These are phyloP conservation scores for Verbascum thapsus DNA, from an alignment of 257 asterid genomes.

Conservation along the genomic window DNA sequence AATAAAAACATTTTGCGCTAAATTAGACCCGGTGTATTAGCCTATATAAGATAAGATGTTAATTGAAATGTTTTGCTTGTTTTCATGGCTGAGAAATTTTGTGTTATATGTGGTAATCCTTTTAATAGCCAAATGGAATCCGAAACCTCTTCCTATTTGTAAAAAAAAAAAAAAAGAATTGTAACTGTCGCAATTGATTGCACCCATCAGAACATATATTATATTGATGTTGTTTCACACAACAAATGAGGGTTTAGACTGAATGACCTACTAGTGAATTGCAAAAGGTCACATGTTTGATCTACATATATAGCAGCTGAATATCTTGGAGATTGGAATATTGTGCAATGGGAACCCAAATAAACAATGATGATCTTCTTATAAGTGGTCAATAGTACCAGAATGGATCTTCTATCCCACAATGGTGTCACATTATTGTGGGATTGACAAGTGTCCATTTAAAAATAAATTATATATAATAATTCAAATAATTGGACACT, in stretches of 20 bases:
- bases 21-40: background rate
- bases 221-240: slow-evolving; percentile 10
- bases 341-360: background rate
- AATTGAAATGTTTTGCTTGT: background rate
- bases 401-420: too few relatives aligned
- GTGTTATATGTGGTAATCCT: too few relatives aligned
- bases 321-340: slow-evolving; percentile 7
- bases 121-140: too few relatives aligned
- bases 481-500: too few relatives aligned
- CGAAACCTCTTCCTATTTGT: too few relatives aligned
- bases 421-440: too few relatives aligned
- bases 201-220: background rate
- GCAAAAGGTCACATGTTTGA: background rate
- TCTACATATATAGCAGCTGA: background rate
- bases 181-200: background rate
- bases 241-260: background rate
- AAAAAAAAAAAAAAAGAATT: too few relatives aligned
- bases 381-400: slow-evolving; percentile 14
- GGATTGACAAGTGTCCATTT: too few relatives aligned
- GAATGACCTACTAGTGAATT: slow-evolving; percentile 3
- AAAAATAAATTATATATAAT: too few relatives aligned
- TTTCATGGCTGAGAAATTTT: too few relatives aligned
- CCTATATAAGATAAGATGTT: too few relatives aligned
- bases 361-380: background rate
- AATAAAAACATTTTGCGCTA: too few relatives aligned